Percentiles rank a stretch among this genome's conserved stretches.
Evolutionary conservation across 108 stramenopile species (phyloP).

Genomic region (Parietichytrium sp.): DNA sequence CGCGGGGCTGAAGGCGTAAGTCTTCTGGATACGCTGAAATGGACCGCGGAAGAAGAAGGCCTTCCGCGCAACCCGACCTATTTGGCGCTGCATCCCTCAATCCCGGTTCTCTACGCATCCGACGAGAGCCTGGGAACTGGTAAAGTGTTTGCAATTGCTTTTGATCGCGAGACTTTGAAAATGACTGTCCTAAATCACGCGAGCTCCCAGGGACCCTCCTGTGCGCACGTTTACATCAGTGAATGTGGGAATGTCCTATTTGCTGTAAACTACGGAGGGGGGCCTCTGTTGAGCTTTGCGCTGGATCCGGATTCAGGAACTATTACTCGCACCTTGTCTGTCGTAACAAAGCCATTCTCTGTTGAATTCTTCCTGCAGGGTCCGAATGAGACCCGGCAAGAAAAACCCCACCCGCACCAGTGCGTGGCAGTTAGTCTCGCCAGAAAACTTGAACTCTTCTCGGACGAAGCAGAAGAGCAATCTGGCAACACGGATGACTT

Average conservation of each 20-base stretch:
- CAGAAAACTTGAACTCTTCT: too few relatives aligned
- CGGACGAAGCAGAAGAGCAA: too few relatives aligned
- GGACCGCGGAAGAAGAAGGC: background rate
- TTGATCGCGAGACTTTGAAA: background rate
- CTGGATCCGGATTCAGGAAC: slow-evolving; percentile 10
- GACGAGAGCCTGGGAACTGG: background rate
- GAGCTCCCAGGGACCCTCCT: background rate
- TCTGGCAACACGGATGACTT: too few relatives aligned
- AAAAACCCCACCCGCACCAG: background rate
- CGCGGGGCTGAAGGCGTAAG: background rate
- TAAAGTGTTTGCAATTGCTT: background rate
- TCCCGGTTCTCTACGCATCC: slow-evolving; percentile 7
- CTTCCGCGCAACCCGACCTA: background rate
- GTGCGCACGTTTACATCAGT: background rate
- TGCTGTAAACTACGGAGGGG: background rate
- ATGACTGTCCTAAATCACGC: background rate
- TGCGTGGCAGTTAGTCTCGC: too few relatives aligned
- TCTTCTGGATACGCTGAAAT: background rate
- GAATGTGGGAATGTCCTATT: background rate
- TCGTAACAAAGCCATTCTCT: background rate
- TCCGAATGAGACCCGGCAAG: background rate
- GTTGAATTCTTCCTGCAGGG: background rate
- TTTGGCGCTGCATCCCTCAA: background rate
- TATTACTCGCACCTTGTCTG: background rate
- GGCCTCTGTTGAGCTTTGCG: background rate